A percentile compares a stretch with the other conserved stretches of the same genome.
Evolutionary conservation across 805 yeast genomes (phyloP).

Genomic region (Kazachstania viticola): DNA sequence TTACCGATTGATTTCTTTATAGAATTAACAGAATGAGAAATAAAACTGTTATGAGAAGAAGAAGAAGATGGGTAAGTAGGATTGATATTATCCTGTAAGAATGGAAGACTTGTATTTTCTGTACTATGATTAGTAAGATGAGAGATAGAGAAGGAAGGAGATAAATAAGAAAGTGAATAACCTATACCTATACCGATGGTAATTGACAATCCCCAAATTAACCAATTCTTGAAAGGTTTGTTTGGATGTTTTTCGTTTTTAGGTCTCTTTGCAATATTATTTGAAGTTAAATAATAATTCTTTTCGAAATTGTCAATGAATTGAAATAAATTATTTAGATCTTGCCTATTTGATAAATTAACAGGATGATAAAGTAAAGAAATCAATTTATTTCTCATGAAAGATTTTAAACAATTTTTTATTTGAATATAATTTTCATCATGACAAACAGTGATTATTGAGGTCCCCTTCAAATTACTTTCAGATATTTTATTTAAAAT

Average conservation of each 20-base stretch:
- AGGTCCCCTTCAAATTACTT: slow-evolving; percentile 7
- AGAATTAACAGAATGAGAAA: too few species aligned
- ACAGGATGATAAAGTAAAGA: slow-evolving; percentile 18
- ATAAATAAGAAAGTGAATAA: slow-evolving; percentile 17
- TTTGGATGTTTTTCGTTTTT: not conserved
- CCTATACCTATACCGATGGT: slow-evolving; percentile 25
- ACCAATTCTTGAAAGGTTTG: slow-evolving; percentile 3
- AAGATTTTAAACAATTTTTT: slow-evolving; percentile 14
- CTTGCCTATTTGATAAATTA: slow-evolving; percentile 13
- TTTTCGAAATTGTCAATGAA: too few species aligned
- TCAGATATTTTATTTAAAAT: slow-evolving; percentile 16
- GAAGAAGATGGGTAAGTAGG: too few species aligned
- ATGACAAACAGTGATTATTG: slow-evolving; percentile 20
- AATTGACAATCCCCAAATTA: slow-evolving; percentile 19
- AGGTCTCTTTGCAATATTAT: not conserved
- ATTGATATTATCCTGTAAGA: too few species aligned
- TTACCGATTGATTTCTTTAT: too few species aligned
- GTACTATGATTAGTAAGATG: too few species aligned
- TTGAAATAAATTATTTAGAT: slow-evolving; percentile 12
- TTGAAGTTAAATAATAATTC: not conserved
- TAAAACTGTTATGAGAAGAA: too few species aligned
- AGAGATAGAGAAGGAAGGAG: too few species aligned
- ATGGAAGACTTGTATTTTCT: too few species aligned
- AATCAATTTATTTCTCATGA: slow-evolving; percentile 11
- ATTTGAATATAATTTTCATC: slow-evolving; percentile 20